Evolutionary conservation across 768 basidiomycete genomes (phyloP).

Genomic region (Hericium rajendrae): DNA sequence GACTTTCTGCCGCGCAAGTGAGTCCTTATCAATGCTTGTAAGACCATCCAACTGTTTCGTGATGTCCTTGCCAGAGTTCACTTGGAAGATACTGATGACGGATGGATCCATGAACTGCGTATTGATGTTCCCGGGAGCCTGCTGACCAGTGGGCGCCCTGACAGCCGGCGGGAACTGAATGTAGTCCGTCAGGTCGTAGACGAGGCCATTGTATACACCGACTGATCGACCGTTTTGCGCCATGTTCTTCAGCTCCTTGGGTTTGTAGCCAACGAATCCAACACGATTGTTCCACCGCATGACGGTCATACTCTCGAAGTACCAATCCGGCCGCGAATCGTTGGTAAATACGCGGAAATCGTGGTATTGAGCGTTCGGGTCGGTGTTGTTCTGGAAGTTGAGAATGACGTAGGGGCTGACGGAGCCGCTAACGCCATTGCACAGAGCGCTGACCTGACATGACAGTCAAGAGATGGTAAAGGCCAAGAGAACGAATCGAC

Average conservation of each 20-base stretch:
- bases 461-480: slow-evolving; percentile 4
- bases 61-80: slow-evolving; percentile 67
- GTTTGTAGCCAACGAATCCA: slow-evolving; percentile 82
- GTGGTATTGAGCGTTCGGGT: slow-evolving; percentile 76
- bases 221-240: slow-evolving; percentile 54
- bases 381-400: slow-evolving; percentile 67
- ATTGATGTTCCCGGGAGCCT: slow-evolving; percentile 28
- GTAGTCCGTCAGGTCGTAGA: slow-evolving; percentile 86
- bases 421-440: slow-evolving; percentile 72
- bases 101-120: slow-evolving; percentile 61
- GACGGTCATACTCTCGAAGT: slow-evolving; percentile 86
- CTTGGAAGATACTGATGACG: slow-evolving; percentile 69
- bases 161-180: slow-evolving; percentile 57
- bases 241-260: slow-evolving; percentile 62
- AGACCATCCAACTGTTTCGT: slow-evolving; percentile 64
- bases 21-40: slow-evolving; percentile 41
- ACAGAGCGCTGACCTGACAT: slow-evolving; percentile 77
- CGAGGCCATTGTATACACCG: slow-evolving; percentile 76
- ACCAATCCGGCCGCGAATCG: slow-evolving; percentile 96
- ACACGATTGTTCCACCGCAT: slow-evolving; percentile 86
- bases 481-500: not conserved
- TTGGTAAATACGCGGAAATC: slow-evolving; percentile 88
- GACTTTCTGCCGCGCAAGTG: slow-evolving; percentile 65
- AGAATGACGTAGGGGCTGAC: slow-evolving; percentile 74
- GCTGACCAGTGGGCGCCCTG: slow-evolving; percentile 36